Base-by-base conservation (phyloP, 306 rosid genomes). In the Cotoneaster glaucophyllus region DNA sequence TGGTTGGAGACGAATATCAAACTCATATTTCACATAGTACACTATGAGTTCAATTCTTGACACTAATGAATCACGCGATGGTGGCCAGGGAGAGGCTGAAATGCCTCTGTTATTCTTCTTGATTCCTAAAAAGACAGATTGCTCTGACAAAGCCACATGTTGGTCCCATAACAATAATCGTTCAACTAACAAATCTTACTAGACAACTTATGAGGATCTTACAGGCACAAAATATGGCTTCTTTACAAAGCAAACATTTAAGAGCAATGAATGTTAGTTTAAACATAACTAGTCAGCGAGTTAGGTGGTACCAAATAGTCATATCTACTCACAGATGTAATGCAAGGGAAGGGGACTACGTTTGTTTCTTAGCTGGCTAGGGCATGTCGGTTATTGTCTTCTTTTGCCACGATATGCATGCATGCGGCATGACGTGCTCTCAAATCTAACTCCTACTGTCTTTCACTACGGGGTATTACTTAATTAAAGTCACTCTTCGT, bases 161-260 rank as follows among this genome's bases (percentile, higher is more conserved):
- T 37, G 41, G 41, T 37, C 9, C 11, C 12, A 11, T 71, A 56
- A 29, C 53, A 68, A 68, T 44, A 21, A 48, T 52, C 62, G 41
- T 67, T 73, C 79, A 77, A 77, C 79, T 11, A 67, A 77, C 69
- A 11, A 61, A 77, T 71, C 81, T 71, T 50, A 50, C 54, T 4
- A 15, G 8, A 50, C 54, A 50, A 50, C 54, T 50, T 50, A 50
- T 17, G 54, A 50, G 21, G 3, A 50, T 50, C 54, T 5, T 18
- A 50, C 54, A 17, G 21, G 17, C 54, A 50, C 54, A 41, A 41
- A 41, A 41, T 41, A 41, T 10, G 12, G 44, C 44, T 41, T 41
- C 12, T 41, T 41, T 50, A 15, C 21, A 50, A 50, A 17, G 54
- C 54, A 50, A 50, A 50, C 8, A 50, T 50, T 50, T 15, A 50